Conservation (phyloP, 371 early-diverging fungal genomes). For the Lichtheimia corymbifera region DNA sequence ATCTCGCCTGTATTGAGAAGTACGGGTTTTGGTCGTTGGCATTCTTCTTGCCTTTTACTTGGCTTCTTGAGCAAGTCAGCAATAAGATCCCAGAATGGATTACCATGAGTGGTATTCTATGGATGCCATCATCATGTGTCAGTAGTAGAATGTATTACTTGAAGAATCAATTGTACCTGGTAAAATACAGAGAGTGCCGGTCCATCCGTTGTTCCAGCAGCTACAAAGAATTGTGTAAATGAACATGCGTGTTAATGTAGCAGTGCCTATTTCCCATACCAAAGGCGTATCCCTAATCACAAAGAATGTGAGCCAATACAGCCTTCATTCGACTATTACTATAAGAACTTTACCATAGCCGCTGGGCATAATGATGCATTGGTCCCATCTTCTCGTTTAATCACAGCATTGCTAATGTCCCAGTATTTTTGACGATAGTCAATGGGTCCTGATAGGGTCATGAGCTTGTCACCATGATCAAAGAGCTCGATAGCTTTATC, state of each 20-base stretch:
- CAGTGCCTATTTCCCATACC: conserved; percentile 13
- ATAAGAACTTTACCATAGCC: conserved; percentile 42
- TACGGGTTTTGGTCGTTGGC: conserved; percentile 66
- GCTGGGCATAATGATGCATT: conserved; percentile 24
- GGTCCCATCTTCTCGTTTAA: conserved; percentile 25
- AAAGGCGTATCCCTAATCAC: conserved; percentile 36
- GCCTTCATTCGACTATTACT: conserved; percentile 4
- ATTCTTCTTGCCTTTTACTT: conserved; percentile 36
- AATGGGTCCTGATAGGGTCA: conserved; percentile 25
- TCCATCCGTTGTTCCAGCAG: conserved; percentile 70
- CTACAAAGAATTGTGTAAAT: conserved; percentile 30
- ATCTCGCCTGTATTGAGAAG: conserved; percentile 64
- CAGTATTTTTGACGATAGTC: conserved; percentile 45
- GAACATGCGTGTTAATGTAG: neutral
- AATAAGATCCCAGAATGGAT: conserved; percentile 49
- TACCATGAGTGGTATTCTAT: conserved; percentile 34
- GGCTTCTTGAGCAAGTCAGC: conserved; percentile 42
- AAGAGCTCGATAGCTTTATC: conserved; percentile 37
- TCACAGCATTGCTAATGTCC: conserved; percentile 41
- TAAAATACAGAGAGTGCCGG: conserved; percentile 38
- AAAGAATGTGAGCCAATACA: conserved; percentile 3
- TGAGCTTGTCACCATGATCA: neutral
- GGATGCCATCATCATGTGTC: no score
- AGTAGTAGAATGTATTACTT: no score
- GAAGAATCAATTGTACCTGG: conserved; percentile 23